Percentiles rank a stretch among this genome's conserved stretches.
Conservation (phyloP, 2,329 filamentous ascomycete species). For the Fusarium duplospermum region DNA sequence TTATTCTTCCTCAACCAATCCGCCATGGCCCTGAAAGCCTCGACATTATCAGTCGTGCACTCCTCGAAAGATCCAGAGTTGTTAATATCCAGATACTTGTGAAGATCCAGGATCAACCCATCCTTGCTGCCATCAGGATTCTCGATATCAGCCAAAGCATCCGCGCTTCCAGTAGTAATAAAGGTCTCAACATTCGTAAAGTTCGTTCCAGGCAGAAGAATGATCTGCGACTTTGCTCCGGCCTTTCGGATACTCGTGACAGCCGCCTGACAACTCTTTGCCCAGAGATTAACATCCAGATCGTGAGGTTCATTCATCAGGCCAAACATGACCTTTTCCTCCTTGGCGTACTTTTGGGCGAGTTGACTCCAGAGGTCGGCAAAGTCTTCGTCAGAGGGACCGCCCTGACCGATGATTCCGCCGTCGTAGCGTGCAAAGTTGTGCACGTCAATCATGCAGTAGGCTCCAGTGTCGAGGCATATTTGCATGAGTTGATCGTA, state of each 20-base stretch:
- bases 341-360: constrained; percentile 68
- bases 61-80: constrained; percentile 63
- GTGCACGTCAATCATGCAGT: constrained; percentile 70
- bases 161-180: constrained; percentile 61
- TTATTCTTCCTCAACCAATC: constrained; percentile 59
- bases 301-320: constrained; percentile 79
- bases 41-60: constrained; percentile 66
- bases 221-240: constrained; percentile 73
- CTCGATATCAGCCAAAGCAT: constrained; percentile 62
- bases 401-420: constrained; percentile 73
- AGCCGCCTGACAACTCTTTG: constrained; percentile 68
- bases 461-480: constrained; percentile 66
- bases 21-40: constrained; percentile 60
- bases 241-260: constrained; percentile 74
- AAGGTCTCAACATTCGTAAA: constrained; percentile 65
- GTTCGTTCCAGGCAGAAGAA: constrained; percentile 69
- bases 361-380: constrained; percentile 68
- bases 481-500: constrained; percentile 68
- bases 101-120: constrained; percentile 68
- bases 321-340: constrained; percentile 67
- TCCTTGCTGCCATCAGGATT: constrained; percentile 70
- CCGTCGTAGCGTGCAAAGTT: constrained; percentile 72
- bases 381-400: constrained; percentile 69
- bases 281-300: constrained; percentile 68
- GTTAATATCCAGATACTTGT: constrained; percentile 70